Evolutionary conservation across 2,329 filamentous ascomycete species (phyloP), one percentile per base, ranked within the genome.

Genomic region (Plenodomus tracheiphilus): DNA sequence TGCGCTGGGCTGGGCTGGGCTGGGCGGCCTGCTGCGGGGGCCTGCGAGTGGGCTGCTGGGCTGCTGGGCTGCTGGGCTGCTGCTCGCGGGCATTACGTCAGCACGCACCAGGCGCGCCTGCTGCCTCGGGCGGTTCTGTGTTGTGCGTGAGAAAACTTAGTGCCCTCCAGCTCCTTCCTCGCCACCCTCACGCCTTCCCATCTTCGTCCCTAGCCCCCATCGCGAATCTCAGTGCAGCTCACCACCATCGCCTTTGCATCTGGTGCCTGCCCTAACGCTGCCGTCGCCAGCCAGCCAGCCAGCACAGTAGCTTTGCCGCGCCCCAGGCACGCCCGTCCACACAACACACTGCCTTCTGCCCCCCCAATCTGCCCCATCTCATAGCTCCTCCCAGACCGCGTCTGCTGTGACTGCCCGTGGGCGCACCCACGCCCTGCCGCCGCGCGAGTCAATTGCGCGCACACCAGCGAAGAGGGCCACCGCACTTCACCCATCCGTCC

Each of bases 151-250:
- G n/a, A n/a, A n/a, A n/a, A n/a, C n/a, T n/a, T n/a, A n/a, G n/a
- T n/a, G n/a, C n/a, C n/a, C n/a, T n/a, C n/a, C n/a, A 41, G 38
- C 44, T 42, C 49, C 39, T 62, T 54, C 62, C 54, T 59, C 56
- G 58, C 57, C 65, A 60, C 63, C 59, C 49, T 54, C 51, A 55
- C 58, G 61, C 67, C 67, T 70, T 71, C 65, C 69, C 68, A 56
- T 51, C 66, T 70, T 64, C 46, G 65, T 68, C 61, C 49, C 62
- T 71, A 71, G 67, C 50, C 64, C 63, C 55, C 68, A 56, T 71
- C 68, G 68, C 68, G 61, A 69, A 69, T 71, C 68, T 70, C 56
- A 62, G 52, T 60, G 32, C 49, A 51, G 46, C 60, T 56, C 61
- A 53, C 59, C 58, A 61, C 53, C 56, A 54, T 51, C 48, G 50